A percentile compares a stretch with the other conserved stretches of the same genome.
Evolutionary conservation across 805 yeast genomes (phyloP).

Genomic region (Sugiyamaella lignohabitans): DNA sequence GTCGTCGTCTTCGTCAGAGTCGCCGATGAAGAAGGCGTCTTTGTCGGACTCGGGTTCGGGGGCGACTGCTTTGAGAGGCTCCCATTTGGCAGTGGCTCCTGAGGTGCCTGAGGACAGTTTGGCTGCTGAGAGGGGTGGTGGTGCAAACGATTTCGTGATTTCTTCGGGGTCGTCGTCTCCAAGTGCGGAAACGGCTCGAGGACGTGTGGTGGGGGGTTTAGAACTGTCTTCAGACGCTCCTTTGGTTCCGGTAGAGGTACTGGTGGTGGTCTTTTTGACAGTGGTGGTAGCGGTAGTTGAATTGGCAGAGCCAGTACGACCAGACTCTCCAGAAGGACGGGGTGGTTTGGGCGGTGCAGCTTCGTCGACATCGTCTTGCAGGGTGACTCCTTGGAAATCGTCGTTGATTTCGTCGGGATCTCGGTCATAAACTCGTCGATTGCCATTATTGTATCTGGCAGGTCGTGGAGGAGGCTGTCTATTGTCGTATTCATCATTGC

Average conservation of each 20-base stretch:
- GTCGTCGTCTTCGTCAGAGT: slow-evolving; percentile 40
- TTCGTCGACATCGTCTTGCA: slow-evolving; percentile 34
- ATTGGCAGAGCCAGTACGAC: slow-evolving; percentile 10
- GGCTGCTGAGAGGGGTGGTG: not conserved
- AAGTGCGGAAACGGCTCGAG: slow-evolving; percentile 21
- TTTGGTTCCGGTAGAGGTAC: no score
- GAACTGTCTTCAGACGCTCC: not conserved
- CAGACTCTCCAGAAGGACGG: slow-evolving; percentile 25
- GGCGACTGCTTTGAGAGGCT: slow-evolving; percentile 35
- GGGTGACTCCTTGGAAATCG: slow-evolving; percentile 45
- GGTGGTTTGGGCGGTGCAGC: slow-evolving; percentile 31
- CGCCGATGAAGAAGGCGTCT: slow-evolving; percentile 47
- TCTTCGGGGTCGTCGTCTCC: slow-evolving; percentile 13
- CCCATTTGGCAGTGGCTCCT: slow-evolving; percentile 34
- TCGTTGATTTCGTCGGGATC: slow-evolving; percentile 49
- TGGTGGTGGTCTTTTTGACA: slow-evolving; percentile 7
- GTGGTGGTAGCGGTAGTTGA: slow-evolving; percentile 2
- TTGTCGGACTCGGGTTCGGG: slow-evolving; percentile 39
- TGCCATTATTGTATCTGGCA: not conserved
- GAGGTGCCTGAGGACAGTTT: slow-evolving; percentile 1
- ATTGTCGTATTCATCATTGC: not conserved
- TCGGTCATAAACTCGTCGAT: slow-evolving; percentile 35
- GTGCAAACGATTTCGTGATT: not conserved
- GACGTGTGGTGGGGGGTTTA: not conserved
- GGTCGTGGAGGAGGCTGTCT: not conserved